These are phyloP conservation scores for Phytopythium delawarense DNA, from an alignment of 352 stramenopile species.

Conservation along the genomic window DNA sequence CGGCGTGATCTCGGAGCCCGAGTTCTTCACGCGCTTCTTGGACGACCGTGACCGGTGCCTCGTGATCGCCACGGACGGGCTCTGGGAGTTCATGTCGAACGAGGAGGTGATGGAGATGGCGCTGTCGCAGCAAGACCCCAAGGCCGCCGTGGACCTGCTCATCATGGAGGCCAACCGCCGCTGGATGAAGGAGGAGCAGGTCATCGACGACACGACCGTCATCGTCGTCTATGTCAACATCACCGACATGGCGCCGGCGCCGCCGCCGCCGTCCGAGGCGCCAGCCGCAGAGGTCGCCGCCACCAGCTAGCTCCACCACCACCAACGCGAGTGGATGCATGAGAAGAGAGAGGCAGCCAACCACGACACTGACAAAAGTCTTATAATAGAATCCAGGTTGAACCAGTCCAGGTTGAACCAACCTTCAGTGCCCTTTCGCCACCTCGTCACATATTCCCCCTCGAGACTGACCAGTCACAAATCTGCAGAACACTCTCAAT, in stretches of 20 bases:
- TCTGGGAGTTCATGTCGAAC: constrained; percentile 99
- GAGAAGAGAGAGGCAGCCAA: not conserved
- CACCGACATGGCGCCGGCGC: constrained; percentile 6
- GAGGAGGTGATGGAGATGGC: constrained; percentile 91
- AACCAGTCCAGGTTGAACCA: too few relatives aligned
- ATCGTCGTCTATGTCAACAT: constrained; percentile 95
- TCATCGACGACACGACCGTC: constrained; percentile 99
- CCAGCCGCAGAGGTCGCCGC: not conserved
- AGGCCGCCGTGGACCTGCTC: constrained; percentile 88
- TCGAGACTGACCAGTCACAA: too few relatives aligned
- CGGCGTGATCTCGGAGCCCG: constrained; percentile 92
- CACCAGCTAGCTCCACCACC: not conserved
- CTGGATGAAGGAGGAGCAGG: constrained; percentile 99
- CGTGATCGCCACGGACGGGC: constrained; percentile 95
- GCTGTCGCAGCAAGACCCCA: constrained; percentile 71
- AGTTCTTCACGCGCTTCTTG: constrained; percentile 89
- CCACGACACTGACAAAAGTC: not conserved
- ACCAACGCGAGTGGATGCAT: not conserved
- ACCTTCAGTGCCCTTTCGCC: too few relatives aligned
- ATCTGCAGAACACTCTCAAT: not conserved
- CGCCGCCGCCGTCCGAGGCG: not conserved
- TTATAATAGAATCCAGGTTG: too few relatives aligned
- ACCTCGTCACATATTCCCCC: too few relatives aligned
- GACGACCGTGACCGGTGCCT: constrained; percentile 91
- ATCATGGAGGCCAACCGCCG: constrained; percentile 94